Evolutionary conservation across 2,329 filamentous ascomycete genomes (phyloP).

Genomic region (Diaporthe citri): DNA sequence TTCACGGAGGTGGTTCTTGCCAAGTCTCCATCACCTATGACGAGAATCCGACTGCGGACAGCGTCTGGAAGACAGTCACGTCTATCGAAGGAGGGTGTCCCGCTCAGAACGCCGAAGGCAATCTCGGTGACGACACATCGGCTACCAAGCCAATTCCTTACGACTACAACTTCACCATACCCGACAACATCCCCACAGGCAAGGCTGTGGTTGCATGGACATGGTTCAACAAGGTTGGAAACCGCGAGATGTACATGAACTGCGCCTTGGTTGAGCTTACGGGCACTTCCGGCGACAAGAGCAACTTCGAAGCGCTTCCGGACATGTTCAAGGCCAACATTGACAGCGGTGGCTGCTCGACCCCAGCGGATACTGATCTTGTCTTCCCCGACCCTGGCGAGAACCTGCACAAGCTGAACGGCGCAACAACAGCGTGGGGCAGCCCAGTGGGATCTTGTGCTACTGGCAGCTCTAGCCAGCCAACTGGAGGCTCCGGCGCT

Average conservation of each 20-base stretch:
- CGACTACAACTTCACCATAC: conserved; percentile 79
- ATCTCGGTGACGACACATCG: conserved; percentile 61
- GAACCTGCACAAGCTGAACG: conserved; percentile 63
- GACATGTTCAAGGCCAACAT: conserved; percentile 84
- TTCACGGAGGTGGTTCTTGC: conserved; percentile 93
- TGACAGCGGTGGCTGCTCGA: conserved; percentile 64
- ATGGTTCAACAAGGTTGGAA: conserved; percentile 94
- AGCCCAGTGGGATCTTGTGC: conserved; percentile 46
- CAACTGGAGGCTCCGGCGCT: conserved; percentile 41
- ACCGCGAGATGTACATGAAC: conserved; percentile 99
- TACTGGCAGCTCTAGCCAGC: conserved; percentile 40
- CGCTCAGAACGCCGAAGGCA: conserved; percentile 66
- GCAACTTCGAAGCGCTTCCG: conserved; percentile 73
- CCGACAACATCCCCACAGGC: conserved; percentile 77
- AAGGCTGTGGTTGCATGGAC: conserved; percentile 90
- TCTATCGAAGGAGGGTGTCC: conserved; percentile 91
- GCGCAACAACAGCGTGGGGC: conserved; percentile 48
- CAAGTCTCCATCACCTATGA: conserved; percentile 91
- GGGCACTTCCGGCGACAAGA: conserved; percentile 60
- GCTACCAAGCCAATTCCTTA: conserved; percentile 60
- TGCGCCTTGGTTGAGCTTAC: conserved; percentile 82
- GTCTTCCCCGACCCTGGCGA: conserved; percentile 77
- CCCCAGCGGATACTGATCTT: conserved; percentile 67
- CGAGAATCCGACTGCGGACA: conserved; percentile 71
- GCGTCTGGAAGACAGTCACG: conserved; percentile 89